phyloP scores from a whole-genome alignment of 2,329 filamentous ascomycete species.

The Blastomyces silverae region DNA sequence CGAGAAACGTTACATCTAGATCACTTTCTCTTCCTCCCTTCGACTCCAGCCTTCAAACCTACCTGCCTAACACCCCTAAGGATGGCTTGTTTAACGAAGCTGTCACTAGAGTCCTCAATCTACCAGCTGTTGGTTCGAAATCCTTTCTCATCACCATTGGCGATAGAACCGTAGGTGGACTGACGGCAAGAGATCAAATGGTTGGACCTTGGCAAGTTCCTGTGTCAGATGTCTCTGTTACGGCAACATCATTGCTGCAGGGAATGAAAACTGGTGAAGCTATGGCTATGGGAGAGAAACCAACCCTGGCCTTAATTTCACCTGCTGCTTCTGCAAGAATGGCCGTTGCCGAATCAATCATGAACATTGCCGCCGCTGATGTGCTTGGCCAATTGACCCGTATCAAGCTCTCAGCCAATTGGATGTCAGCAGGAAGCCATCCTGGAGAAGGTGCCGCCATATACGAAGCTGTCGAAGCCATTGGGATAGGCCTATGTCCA shows the following conservation, averaged over 20 bases:
- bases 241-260: constrained; percentile 67
- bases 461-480: constrained; percentile 88
- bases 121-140: constrained; percentile 93
- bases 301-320: constrained; percentile 80
- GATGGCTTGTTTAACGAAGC: constrained; percentile 58
- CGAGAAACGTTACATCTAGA: constrained; percentile 63
- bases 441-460: constrained; percentile 85
- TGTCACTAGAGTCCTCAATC: constrained; percentile 68
- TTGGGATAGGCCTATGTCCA: constrained; percentile 87
- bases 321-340: constrained; percentile 87
- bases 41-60: constrained; percentile 63
- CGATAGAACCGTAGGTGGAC: constrained; percentile 82
- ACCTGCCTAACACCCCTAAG: constrained; percentile 52
- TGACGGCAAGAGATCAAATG: constrained; percentile 87
- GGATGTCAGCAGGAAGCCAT: constrained; percentile 97
- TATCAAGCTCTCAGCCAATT: constrained; percentile 89
- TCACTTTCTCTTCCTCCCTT: constrained; percentile 64
- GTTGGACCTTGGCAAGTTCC: constrained; percentile 95
- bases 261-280: constrained; percentile 78
- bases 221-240: constrained; percentile 89
- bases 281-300: constrained; percentile 97
- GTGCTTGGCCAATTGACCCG: constrained; percentile 65
- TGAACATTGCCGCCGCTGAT: constrained; percentile 83
- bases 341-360: constrained; percentile 87
- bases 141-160: constrained; percentile 96